Conservation (phyloP, 2,329 filamentous ascomycete species). For the Hypocrella siamensis region DNA sequence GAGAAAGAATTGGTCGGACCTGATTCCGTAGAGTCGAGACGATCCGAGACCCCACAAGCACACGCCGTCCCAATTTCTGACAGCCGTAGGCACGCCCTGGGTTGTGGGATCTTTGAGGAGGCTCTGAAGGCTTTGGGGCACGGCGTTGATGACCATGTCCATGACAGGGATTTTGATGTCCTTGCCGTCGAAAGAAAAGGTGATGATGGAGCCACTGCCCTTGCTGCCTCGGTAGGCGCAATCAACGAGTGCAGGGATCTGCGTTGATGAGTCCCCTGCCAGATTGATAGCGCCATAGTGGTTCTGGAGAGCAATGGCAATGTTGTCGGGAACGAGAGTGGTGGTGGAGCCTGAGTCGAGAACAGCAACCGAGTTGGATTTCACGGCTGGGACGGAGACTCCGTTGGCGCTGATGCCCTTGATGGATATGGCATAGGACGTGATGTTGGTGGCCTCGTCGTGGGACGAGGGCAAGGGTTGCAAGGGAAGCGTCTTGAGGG, state of each 20-base stretch:
- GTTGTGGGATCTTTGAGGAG: slow-evolving; percentile 19
- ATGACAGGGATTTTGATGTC: slow-evolving; percentile 33
- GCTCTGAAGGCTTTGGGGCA: background rate
- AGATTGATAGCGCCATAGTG: slow-evolving; percentile 35
- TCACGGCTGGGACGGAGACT: slow-evolving; percentile 14
- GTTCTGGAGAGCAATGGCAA: slow-evolving; percentile 34
- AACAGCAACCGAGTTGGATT: slow-evolving; percentile 37
- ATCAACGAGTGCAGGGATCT: slow-evolving; percentile 34
- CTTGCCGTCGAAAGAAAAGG: slow-evolving; percentile 34
- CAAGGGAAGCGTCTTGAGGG: slow-evolving; percentile 27
- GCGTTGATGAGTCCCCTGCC: slow-evolving; percentile 2
- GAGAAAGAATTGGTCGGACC: slow-evolving; percentile 20
- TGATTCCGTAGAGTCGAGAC: slow-evolving; percentile 14
- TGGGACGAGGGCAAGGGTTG: slow-evolving; percentile 20
- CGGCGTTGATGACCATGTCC: slow-evolving; percentile 31
- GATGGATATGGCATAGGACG: slow-evolving; percentile 18
- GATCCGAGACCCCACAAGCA: slow-evolving; percentile 42
- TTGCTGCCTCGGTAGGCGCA: slow-evolving; percentile 31
- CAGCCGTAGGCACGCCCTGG: slow-evolving; percentile 19
- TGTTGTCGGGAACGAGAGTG: slow-evolving; percentile 47
- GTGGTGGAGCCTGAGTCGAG: slow-evolving; percentile 63
- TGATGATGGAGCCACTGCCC: slow-evolving; percentile 23
- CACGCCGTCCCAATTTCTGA: slow-evolving; percentile 12
- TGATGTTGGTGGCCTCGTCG: slow-evolving; percentile 24
- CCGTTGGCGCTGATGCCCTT: slow-evolving; percentile 23